phyloP scores from a whole-genome alignment of 2,329 filamentous ascomycete genomes.

The Fusarium tanahbumbuense region DNA sequence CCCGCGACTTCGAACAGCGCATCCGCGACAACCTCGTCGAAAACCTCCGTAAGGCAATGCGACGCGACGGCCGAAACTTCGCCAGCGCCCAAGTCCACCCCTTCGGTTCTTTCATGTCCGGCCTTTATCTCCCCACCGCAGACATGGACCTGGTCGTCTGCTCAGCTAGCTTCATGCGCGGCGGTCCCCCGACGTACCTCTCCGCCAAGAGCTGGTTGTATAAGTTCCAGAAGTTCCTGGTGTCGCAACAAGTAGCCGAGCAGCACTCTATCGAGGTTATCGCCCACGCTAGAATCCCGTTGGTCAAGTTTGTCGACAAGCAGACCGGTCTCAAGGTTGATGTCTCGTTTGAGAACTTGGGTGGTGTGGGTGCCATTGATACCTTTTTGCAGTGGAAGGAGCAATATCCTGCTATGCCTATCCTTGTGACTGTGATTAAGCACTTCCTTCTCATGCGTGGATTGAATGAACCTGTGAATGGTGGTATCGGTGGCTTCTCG shows the following conservation, averaged over 20 bases:
- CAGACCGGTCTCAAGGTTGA: slow-evolving; percentile 86
- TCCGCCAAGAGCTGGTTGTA: slow-evolving; percentile 68
- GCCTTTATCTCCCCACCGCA: slow-evolving; percentile 75
- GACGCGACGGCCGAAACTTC: slow-evolving; percentile 61
- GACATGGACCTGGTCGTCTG: slow-evolving; percentile 95
- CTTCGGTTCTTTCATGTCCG: slow-evolving; percentile 96
- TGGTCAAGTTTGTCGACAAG: slow-evolving; percentile 89
- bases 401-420: slow-evolving; percentile 85
- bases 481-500: slow-evolving; percentile 92
- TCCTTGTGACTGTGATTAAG: slow-evolving; percentile 88
- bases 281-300: slow-evolving; percentile 81
- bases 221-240: slow-evolving; percentile 71
- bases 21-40: slow-evolving; percentile 79
- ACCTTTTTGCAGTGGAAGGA: slow-evolving; percentile 86
- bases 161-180: slow-evolving; percentile 66
- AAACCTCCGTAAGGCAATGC: slow-evolving; percentile 72
- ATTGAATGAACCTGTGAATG: slow-evolving; percentile 90
- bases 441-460: slow-evolving; percentile 91
- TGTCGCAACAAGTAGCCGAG: slow-evolving; percentile 66
- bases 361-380: slow-evolving; percentile 80
- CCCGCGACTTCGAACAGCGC: slow-evolving; percentile 78
- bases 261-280: slow-evolving; percentile 74
- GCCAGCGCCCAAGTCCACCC: slow-evolving; percentile 72
- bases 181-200: slow-evolving; percentile 61
- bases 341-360: slow-evolving; percentile 92